Base-by-base conservation (phyloP, 192 early-diverging fungal genomes). In the Dimargaris xerosporica region DNA sequence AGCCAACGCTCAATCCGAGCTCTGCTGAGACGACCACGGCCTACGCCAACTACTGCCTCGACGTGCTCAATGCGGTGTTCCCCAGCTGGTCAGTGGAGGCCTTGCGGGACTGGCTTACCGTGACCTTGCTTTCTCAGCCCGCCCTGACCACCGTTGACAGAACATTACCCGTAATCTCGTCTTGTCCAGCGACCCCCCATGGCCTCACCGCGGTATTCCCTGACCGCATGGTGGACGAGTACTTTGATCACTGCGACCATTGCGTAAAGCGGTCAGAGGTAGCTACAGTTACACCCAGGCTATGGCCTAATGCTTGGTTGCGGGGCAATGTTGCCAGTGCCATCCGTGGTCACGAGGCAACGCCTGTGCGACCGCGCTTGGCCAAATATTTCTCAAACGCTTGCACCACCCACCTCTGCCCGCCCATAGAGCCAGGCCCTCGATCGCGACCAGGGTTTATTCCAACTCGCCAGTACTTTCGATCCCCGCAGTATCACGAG, bases 51-150 rank as follows among this genome's bases (percentile, higher is more conserved):
- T 56, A 29, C 31, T 61, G 58, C 29, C 53, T 61, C 16, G 51
- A 55, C 25, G 31, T 60, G 30, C 46, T 68, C 12, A 74, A 74
- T 47, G 58, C 56, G 30, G 44, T 77, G 16, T 77, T 77, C 44
- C 75, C 75, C 17, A 67, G 74, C 34, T 69, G 67, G 44, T 66
- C 71, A 42, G 46, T 72, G n/a, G 21, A 34, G 11, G 62, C 69
- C 45, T 46, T 77, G 23, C 56, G 75, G 30, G 54, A 65, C 17
- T 52, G 62, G 16, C 26, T 77, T 21, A 45, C 52, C 23, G 19
- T 25, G 15, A 69, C 52, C 65, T 41, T 44, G 65, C 67, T 54
- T 41, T n/a, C n/a, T n/a, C n/a, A n/a, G n/a, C n/a, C n/a, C n/a
- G n/a, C n/a, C n/a, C n/a, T n/a, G n/a, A n/a, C n/a, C n/a, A n/a